Base-by-base conservation (phyloP, 768 basidiomycete genomes). In the Flagelloscypha sp. region DNA sequence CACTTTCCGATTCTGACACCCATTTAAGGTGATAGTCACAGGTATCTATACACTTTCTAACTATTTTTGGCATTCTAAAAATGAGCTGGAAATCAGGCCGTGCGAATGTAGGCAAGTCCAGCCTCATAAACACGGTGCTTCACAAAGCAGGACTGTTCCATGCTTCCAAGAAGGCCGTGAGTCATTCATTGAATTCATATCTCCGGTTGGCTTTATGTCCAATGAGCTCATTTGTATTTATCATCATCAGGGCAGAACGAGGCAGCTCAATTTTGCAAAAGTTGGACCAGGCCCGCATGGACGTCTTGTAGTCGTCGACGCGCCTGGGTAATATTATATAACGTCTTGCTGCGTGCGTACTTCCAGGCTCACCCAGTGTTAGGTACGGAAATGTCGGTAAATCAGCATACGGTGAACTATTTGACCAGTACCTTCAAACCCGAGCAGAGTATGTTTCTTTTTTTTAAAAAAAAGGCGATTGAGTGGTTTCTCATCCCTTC, bases 81-180 rank as follows among this genome's bases (percentile, higher is more conserved):
- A 10, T 33, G 32, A 25, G 32, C 13, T 12, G 15, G 8, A 12
- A 23, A 20, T 29, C 40, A 82, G 84, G 84, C 13, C 76, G 84
- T 40, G 83, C 84, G 3, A 87, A 87, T 48, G 76, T 66, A 16
- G 84, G 84, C 18, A 87, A 87, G 53, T 85, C 83, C 1, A 71
- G 78, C 3, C 55, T 87, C 20, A 64, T 86, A 7, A 87, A 86
- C 44, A 71, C 76, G 9, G 69, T 86, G 4, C 48, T 84, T 4
- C 72, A 72, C 2, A 61, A 79, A 22, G 76, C 53, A 35, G 58
- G 63, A 25, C 55, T 87, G 20, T 52, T 81, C 11, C 63, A 69
- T 24, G 77, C 76, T 0, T 84, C 82, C 54, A 80, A 76, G 42
- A 82, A 77, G 50, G 72, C 84, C 24, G 84, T 84, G 22, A 34